Base-by-base conservation (phyloP, 345 rosid genomes). In the Dimocarpus longan region DNA sequence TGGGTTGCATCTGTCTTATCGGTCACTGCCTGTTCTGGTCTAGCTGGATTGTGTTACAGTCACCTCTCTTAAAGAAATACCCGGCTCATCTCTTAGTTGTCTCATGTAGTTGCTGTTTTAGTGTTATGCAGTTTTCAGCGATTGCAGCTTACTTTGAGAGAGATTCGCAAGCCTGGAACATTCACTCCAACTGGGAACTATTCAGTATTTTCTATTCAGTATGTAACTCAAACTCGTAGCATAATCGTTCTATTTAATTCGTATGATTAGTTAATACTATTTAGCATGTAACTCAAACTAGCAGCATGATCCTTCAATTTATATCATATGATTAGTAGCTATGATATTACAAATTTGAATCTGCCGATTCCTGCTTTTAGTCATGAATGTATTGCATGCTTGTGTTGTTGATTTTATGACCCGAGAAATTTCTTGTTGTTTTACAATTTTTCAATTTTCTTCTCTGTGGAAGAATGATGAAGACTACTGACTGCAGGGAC, bases 1-100 rank as follows among this genome's bases (percentile, higher is more conserved):
- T 90, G 50, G 98, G 98, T 74, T 94, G 95, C 82, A 40, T 94
- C 22, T 91, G 83, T 85, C 79, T 87, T 57, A 82, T 94, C 67
- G 93, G 93, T 19, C 97, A 92, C 71, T 91, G 94, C 83, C 83
- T 94, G 21, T 90, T 92, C n/a, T 94, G 98, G 98, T 90, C 98
- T 21, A 80, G 88, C 79, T 94, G 98, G 97, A 92, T 94, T 62
- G 97, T 94, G 77, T 83, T 94, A 43, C 98, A 94, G 50, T 86
- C 92, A 66, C 90, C 93, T 0, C 69, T 93, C 75, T 84, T 94
- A 60, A 94, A 91, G 83, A 93, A 87, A 73, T 94, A 90, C 85
- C 98, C 97, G 0, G 93, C 97, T 84, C 90, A 92, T 10, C 91
- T 93, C 77, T 87, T 96, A 0, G 91, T 94, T 42, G 77, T 90